Conservation (phyloP, 495 filamentous ascomycete species). For the Talaromyces thailandensis region DNA sequence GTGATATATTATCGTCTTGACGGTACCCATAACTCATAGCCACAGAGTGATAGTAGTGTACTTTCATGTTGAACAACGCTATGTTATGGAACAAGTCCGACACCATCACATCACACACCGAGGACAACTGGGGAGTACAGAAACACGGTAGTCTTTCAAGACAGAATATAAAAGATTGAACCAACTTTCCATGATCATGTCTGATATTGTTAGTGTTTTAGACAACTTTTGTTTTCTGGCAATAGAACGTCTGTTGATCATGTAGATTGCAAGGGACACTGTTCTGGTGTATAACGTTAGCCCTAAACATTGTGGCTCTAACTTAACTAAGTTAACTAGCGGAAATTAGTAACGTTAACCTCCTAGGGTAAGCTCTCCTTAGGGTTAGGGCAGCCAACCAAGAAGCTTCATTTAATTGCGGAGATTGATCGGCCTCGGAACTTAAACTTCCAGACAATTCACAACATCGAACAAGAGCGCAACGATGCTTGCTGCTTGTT, state of each 20-base stretch:
- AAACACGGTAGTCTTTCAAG: too few species aligned
- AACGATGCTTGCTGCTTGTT: neutral
- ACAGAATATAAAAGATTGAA: too few species aligned
- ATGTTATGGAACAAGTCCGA: too few species aligned
- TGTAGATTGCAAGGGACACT: neutral
- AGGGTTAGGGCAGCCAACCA: neutral
- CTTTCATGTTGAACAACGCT: too few species aligned
- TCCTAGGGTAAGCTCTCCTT: neutral
- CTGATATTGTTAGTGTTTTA: too few species aligned
- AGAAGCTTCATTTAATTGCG: neutral
- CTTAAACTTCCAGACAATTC: neutral
- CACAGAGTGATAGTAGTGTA: neutral
- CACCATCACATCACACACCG: too few species aligned
- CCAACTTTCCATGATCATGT: too few species aligned
- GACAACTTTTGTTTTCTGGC: neutral
- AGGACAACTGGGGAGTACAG: too few species aligned
- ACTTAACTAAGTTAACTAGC: too few species aligned
- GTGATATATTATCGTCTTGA: neutral
- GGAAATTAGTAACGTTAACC: too few species aligned
- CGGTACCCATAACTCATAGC: neutral
- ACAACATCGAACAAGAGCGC: neutral
- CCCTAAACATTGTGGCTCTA: too few species aligned
- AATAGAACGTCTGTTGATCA: neutral
- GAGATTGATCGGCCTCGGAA: neutral
- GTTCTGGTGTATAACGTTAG: too few species aligned